Percentiles rank a stretch among this genome's conserved stretches.
phyloP scores from a whole-genome alignment of 257 asterid species.

The Lycium ferocissimum region DNA sequence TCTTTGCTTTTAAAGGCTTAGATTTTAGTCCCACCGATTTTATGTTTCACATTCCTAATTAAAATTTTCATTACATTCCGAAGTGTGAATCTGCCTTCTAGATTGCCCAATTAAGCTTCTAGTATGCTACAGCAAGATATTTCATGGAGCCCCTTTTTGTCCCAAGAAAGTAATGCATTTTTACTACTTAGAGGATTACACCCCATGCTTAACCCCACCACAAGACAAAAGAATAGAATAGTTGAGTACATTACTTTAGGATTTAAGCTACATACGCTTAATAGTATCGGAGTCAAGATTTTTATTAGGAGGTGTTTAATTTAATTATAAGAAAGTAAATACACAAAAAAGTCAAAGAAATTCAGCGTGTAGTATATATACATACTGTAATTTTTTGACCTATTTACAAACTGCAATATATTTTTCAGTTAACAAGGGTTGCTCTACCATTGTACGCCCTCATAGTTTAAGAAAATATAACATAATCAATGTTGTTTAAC shows the following conservation, averaged over 20 bases:
- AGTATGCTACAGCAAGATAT: not conserved
- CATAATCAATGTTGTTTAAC: not conserved
- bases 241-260: not conserved
- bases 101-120: not conserved
- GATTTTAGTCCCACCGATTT: constrained; percentile 8
- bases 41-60: not conserved
- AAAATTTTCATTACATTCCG: not conserved
- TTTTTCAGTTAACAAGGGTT: not conserved
- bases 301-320: too few species aligned
- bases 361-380: too few species aligned
- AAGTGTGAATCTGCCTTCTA: not conserved
- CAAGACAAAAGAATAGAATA: constrained; percentile 11
- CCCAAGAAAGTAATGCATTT: constrained; percentile 3
- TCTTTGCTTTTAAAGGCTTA: not conserved
- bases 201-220: constrained; percentile 1
- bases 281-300: too few species aligned
- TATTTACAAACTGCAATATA: not conserved
- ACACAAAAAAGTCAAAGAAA: not conserved
- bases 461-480: not conserved
- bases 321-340: not conserved
- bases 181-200: not conserved
- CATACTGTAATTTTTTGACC: too few species aligned
- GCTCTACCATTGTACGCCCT: not conserved
- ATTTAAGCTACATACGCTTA: too few species aligned
- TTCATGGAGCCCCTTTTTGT: not conserved